Evolutionary conservation across 2,329 filamentous ascomycete species (phyloP).

Genomic region (Acephala macrosclerotiorum): DNA sequence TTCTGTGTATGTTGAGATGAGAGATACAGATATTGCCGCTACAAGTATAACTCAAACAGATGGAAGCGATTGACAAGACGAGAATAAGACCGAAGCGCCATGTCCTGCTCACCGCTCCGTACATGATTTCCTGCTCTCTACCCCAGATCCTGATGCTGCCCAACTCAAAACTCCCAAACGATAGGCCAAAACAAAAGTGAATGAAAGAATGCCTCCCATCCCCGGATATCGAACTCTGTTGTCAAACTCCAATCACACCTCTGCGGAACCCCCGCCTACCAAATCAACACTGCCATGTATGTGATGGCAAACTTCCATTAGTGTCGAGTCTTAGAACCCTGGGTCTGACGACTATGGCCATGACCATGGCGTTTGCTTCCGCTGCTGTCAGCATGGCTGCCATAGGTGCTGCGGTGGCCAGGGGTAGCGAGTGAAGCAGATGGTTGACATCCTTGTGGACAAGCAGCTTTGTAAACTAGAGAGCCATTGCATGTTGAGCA

Average conservation of each 20-base stretch:
- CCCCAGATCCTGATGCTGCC: not conserved
- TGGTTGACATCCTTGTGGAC: not conserved
- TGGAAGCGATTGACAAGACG: slow-evolving; percentile 6
- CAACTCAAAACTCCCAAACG: not conserved
- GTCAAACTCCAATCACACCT: not conserved
- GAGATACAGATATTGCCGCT: slow-evolving; percentile 4
- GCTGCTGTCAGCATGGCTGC: not conserved
- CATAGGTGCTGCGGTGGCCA: not conserved
- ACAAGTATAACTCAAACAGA: not conserved
- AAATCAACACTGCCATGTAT: not conserved
- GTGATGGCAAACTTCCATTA: not conserved
- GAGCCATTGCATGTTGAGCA: not conserved
- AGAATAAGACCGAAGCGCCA: slow-evolving; percentile 3
- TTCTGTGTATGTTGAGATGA: slow-evolving; percentile 15
- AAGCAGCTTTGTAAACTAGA: not conserved
- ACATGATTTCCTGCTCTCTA: not conserved
- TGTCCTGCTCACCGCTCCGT: not conserved
- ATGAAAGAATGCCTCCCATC: not conserved
- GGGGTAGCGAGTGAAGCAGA: not conserved
- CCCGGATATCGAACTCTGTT: slow-evolving; percentile 2
- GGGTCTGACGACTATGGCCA: not conserved
- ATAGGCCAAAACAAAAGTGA: not conserved
- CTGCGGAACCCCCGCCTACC: not conserved
- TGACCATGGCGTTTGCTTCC: not conserved
- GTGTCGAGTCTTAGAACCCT: not conserved